These are phyloP conservation scores for Penicillium sp. DNA, from an alignment of 2,329 filamentous ascomycete genomes.

Conservation along the genomic window DNA sequence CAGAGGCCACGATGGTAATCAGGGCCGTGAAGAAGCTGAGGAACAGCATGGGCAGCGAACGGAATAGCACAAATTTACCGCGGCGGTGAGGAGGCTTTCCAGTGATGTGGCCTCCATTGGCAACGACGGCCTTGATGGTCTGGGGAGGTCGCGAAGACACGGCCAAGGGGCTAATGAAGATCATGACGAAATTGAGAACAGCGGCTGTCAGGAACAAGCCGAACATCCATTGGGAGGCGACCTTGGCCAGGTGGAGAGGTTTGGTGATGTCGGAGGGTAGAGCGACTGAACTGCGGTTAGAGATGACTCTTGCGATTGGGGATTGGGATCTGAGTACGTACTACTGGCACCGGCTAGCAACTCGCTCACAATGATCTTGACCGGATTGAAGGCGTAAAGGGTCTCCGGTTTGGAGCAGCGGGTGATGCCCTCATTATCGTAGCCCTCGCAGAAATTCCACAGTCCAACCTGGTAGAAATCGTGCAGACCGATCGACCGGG, in stretches of 20 bases:
- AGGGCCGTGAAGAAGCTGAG: conserved; percentile 67
- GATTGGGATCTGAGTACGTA: conserved; percentile 35
- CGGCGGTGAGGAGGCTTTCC: conserved; percentile 35
- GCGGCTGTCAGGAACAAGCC: conserved; percentile 74
- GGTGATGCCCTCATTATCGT: conserved; percentile 66
- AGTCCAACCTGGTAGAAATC: conserved; percentile 93
- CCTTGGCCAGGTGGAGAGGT: conserved; percentile 70
- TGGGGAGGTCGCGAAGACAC: conserved; percentile 42
- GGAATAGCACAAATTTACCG: conserved; percentile 36
- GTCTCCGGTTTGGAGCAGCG: conserved; percentile 67
- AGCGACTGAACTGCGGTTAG: conserved; percentile 62
- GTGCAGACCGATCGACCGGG: conserved; percentile 79
- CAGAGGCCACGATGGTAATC: conserved; percentile 65
- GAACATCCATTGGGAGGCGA: conserved; percentile 84
- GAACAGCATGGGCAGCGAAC: conserved; percentile 66
- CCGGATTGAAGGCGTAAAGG: conserved; percentile 89
- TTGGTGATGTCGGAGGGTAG: conserved; percentile 71
- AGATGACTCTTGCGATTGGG: neutral
- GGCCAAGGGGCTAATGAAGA: conserved; percentile 61
- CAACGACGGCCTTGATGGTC: conserved; percentile 27
- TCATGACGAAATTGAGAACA: conserved; percentile 68
- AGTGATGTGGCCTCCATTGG: conserved; percentile 1
- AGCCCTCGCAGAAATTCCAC: conserved; percentile 91
- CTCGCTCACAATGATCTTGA: conserved; percentile 75
- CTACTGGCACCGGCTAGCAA: conserved; percentile 77